A percentile compares a stretch with the other conserved stretches of the same genome.
phyloP scores from a whole-genome alignment of 352 stramenopile species.

The Pythium pyrilobum region DNA sequence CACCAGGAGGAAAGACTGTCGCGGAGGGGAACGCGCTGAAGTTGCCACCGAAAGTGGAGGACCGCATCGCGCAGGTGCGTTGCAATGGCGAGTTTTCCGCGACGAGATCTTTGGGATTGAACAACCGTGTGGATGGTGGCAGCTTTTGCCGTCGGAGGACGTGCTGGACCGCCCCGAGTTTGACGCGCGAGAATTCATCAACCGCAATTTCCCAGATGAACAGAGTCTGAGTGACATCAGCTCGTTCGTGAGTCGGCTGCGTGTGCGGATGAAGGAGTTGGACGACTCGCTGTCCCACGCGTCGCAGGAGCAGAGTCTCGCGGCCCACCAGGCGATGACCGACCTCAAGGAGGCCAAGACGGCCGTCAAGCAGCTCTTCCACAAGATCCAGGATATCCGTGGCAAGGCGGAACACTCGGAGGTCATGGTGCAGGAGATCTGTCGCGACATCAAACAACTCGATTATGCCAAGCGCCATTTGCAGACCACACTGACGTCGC shows the following conservation, averaged over 20 bases:
- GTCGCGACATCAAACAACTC: conserved; percentile 97
- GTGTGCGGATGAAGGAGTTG: conserved; percentile 73
- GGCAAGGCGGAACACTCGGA: conserved; percentile 94
- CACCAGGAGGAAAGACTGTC: background rate
- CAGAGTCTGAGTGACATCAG: conserved; percentile 73
- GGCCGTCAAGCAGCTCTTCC: conserved; percentile 86
- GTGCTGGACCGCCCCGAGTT: conserved; percentile 87
- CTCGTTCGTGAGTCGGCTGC: conserved; percentile 76
- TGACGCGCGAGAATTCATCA: conserved; percentile 90
- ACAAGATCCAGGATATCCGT: conserved; percentile 92
- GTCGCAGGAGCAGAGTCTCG: conserved; percentile 73
- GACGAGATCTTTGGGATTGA: background rate
- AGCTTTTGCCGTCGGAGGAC: conserved; percentile 80
- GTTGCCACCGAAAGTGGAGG: conserved; percentile 44
- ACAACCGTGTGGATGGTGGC: background rate
- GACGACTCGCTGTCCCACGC: conserved; percentile 76
- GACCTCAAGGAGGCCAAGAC: conserved; percentile 82
- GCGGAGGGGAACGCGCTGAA: conserved; percentile 32
- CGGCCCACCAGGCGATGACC: conserved; percentile 67
- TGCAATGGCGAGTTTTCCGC: background rate
- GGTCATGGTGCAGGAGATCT: conserved; percentile 97
- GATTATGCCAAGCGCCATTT: conserved; percentile 98
- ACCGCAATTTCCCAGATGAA: conserved; percentile 90
- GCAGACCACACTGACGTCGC: conserved; percentile 91
- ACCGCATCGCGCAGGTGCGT: conserved; percentile 44